Base-by-base conservation (phyloP, 371 early-diverging fungal species). In the Vairimorpha apis region DNA sequence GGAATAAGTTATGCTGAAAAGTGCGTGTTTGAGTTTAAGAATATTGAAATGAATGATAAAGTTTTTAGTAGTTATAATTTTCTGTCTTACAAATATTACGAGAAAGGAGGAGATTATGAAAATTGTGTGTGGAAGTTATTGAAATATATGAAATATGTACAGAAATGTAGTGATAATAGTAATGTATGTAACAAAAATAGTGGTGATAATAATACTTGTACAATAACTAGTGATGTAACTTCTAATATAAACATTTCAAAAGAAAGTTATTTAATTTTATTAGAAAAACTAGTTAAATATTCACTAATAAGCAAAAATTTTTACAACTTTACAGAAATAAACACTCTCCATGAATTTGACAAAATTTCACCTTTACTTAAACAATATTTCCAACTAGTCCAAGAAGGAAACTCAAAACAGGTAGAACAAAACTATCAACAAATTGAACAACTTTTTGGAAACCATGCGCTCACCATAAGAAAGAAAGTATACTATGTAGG, bases 401-500 rank as follows among this genome's bases (percentile, higher is more conserved):
- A 62, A 43, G 58, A 70, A 23, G 75, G 75, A 16, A 51, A 69
- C 25, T 35, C 58, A 8, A 32, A 69, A n/a, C n/a, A 59, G 30
- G 8, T 60, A 25, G 58, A 66, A 35, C 7, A 18, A 32, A 30
- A 30, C 65, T 16, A 55, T 53, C 5, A 23, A 1, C 25, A 38
- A 35, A 7, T 70, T 35, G 37, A 18, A 10, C 21, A 49, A 1
- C 43, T 45, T 3, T 70, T 70, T 51, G 62, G 62, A 18, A n/a
- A 35, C 7, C 45, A 47, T 8, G 41, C 30, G 4, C 21, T 18
- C 3, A 43, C 62, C n/a, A 51, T 70, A 14, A 70, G 56, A 35
- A 65, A 72, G 32, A 72, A 72, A 44, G 58, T 45, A 12, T 65
- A 72, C 21, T 55, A 65, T 60, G 56, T 72, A 44, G 55, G 44